Evolutionary conservation across 2,329 filamentous ascomycete species (phyloP), one percentile per base, ranked within the genome.

Genomic region (Esteya vermicola): DNA sequence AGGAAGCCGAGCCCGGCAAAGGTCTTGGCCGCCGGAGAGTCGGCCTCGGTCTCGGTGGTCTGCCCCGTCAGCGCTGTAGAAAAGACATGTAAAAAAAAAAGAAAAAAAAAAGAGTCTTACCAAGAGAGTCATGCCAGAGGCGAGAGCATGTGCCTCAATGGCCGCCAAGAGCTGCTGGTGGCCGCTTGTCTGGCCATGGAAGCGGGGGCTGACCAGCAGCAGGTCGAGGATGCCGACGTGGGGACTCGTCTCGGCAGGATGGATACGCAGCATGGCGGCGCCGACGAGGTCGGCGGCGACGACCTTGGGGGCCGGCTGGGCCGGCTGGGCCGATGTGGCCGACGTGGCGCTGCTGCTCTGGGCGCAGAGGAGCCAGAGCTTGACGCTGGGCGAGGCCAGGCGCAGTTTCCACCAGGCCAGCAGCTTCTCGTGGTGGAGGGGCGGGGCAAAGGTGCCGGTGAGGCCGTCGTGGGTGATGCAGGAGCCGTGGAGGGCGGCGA

Each of bases 391-490:
- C 50, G 75, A 66, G 19, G 62, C 57, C 39, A 70, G 64, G 20
- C 64, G 58, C 19, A 63, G 60, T 49, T 67, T 65, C 75, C 74
- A 79, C 63, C 67, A 78, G 9, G 58, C 48, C 23, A 71, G 57
- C 30, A 79, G 66, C 51, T 71, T 72, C 28, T 66, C 60, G 51
- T 72, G 62, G 36, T 65, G 64, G 26, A 78, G 57, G 0, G 75
- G 74, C n/a, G 72, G 70, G 13, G 75, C 59, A 51, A 78, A 79
- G 5, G 65, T 70, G 21, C 70, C 70, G 27, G 73, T 63, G 45
- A 67, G 69, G 50, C 65, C 61, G 55, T 75, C 72, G 43, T 65
- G 58, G 5, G 66, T 68, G 51, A 80, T 74, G 56, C 73, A 77
- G 13, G 65, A 63, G 43, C 64, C 67, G 47, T 78, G 75, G 20